A percentile compares a stretch with the other conserved stretches of the same genome.
These are phyloP conservation scores for Capsicum rhomboideum DNA, from an alignment of 257 asterid species.

Conservation along the genomic window DNA sequence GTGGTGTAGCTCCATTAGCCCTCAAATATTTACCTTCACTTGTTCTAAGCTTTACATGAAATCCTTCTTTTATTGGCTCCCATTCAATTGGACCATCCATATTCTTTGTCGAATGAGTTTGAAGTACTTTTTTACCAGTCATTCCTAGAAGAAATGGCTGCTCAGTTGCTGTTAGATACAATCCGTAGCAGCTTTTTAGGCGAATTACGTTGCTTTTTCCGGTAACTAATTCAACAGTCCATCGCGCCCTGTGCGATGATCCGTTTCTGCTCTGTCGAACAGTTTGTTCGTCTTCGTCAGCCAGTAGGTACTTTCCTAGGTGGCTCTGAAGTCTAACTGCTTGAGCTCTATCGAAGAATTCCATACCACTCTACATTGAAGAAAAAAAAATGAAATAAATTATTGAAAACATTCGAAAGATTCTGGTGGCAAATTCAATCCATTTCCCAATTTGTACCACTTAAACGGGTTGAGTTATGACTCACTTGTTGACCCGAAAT, in stretches of 20 bases:
- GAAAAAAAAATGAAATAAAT: neutral
- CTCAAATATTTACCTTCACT: constrained; percentile 58
- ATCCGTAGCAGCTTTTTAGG: constrained; percentile 57
- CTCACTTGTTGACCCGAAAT: neutral
- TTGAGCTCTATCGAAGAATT: constrained; percentile 22
- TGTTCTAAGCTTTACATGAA: constrained; percentile 47
- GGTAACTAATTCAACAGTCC: constrained; percentile 61
- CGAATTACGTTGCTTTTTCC: constrained; percentile 38
- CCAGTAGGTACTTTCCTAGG: constrained; percentile 24
- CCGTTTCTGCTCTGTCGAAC: constrained; percentile 33
- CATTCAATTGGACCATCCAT: constrained; percentile 36
- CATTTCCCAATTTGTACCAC: neutral
- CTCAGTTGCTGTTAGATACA: constrained; percentile 58
- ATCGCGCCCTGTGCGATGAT: constrained; percentile 21
- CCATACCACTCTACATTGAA: constrained; percentile 13
- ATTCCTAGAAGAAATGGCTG: constrained; percentile 60
- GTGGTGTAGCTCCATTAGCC: constrained; percentile 74
- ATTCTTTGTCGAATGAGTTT: constrained; percentile 21
- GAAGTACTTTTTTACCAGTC: constrained; percentile 69
- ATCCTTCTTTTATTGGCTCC: constrained; percentile 69
- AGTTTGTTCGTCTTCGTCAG: constrained; percentile 29
- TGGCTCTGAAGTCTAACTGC: constrained; percentile 27
- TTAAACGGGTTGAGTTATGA: neutral
- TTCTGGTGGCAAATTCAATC: neutral
- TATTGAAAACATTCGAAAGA: neutral